Percentiles rank a stretch among this genome's conserved stretches.
Evolutionary conservation across 768 basidiomycete species (phyloP).

Genomic region (Tylopilus felleus): DNA sequence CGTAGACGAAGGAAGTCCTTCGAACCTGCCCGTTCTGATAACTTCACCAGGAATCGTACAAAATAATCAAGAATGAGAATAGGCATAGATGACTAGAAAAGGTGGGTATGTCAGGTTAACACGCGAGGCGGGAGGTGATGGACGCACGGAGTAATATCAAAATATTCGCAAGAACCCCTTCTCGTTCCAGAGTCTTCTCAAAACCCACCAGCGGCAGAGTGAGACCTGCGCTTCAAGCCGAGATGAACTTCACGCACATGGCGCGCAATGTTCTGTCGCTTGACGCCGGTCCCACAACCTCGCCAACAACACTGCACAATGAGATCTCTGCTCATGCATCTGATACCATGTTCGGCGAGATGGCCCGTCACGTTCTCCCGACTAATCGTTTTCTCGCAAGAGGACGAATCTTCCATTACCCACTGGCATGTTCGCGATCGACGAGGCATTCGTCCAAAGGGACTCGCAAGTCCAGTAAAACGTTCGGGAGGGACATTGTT

Average conservation of each 20-base stretch:
- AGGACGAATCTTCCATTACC: not conserved
- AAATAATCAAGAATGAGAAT: not conserved
- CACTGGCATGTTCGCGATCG: conserved; percentile 1
- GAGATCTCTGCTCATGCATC: not conserved
- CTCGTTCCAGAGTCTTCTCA: not conserved
- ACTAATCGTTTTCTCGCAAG: conserved; percentile 4
- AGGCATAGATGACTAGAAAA: not conserved
- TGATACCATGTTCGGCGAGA: conserved; percentile 14
- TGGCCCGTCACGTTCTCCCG: not conserved
- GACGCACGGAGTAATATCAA: not conserved
- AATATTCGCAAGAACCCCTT: not conserved
- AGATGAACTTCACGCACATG: conserved; percentile 20
- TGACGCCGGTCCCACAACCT: not conserved
- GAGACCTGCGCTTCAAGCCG: conserved; percentile 7
- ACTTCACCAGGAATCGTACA: conserved; percentile 5
- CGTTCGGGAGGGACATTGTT: too few species aligned
- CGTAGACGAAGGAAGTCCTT: not conserved
- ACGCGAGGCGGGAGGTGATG: not conserved
- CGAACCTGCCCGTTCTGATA: not conserved
- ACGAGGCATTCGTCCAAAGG: not conserved
- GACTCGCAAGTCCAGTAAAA: not conserved
- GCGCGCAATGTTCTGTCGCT: conserved; percentile 3
- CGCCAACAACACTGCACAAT: conserved; percentile 6
- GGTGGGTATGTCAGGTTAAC: not conserved
- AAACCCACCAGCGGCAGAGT: not conserved